Percentiles rank a stretch among this genome's conserved stretches.
Evolutionary conservation across 2,329 filamentous ascomycete genomes (phyloP).

Genomic region (Talaromyces rugulosus): DNA sequence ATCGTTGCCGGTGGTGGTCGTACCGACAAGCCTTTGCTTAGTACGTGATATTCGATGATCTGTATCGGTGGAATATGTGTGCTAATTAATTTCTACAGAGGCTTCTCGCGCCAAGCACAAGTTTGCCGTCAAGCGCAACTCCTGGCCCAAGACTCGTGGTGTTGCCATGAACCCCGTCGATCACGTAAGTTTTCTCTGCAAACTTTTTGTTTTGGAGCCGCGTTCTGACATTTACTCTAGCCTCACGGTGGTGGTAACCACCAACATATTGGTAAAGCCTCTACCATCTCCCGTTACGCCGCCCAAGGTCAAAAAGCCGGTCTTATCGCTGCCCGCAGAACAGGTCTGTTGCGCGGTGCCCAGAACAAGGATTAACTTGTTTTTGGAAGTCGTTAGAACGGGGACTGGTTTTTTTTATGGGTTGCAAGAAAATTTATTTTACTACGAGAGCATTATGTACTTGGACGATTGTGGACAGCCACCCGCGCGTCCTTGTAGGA

Average conservation of each 20-base stretch:
- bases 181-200: slow-evolving; percentile 58
- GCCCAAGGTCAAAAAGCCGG: slow-evolving; percentile 99
- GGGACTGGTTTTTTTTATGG: slow-evolving; percentile 53
- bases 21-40: slow-evolving; percentile 99
- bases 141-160: slow-evolving; percentile 99
- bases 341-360: slow-evolving; percentile 99
- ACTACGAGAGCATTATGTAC: slow-evolving; percentile 39
- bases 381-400: slow-evolving; percentile 60
- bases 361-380: slow-evolving; percentile 78
- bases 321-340: slow-evolving; percentile 99
- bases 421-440: slow-evolving; percentile 33
- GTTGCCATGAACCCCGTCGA: slow-evolving; percentile 99
- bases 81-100: slow-evolving; percentile 61
- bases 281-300: slow-evolving; percentile 97
- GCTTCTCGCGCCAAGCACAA: slow-evolving; percentile 99
- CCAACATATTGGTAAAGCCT: slow-evolving; percentile 99
- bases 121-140: slow-evolving; percentile 99
- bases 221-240: slow-evolving; percentile 27
- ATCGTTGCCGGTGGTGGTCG: slow-evolving; percentile 99
- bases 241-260: slow-evolving; percentile 99
- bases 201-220: background rate
- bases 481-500: slow-evolving; percentile 32
- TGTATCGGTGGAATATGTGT: slow-evolving; percentile 9
- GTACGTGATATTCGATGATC: slow-evolving; percentile 42
- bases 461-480: slow-evolving; percentile 37